phyloP scores from a whole-genome alignment of 1,284 basidiomycete genomes.

The Ceratorhiza oryzae-sativae region DNA sequence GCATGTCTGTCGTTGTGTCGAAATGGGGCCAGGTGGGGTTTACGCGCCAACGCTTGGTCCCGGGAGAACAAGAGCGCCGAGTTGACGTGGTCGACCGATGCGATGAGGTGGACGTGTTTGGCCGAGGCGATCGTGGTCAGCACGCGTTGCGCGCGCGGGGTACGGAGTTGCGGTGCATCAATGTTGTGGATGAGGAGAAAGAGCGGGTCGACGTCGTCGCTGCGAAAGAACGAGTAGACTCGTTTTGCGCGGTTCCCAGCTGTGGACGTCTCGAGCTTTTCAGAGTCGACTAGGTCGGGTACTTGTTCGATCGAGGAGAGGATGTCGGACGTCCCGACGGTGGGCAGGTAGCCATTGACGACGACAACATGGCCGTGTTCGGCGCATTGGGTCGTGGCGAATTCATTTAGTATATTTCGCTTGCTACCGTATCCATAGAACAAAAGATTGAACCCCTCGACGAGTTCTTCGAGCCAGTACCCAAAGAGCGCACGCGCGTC shows the following conservation, averaged over 20 bases:
- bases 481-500: constrained; percentile 56
- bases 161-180: constrained; percentile 75
- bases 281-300: constrained; percentile 58
- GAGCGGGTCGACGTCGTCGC: constrained; percentile 52
- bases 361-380: constrained; percentile 75
- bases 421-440: constrained; percentile 92
- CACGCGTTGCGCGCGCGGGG: constrained; percentile 64
- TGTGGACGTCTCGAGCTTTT: constrained; percentile 45
- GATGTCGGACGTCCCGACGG: constrained; percentile 73
- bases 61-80: constrained; percentile 79
- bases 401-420: constrained; percentile 71
- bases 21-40: constrained; percentile 48
- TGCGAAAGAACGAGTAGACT: constrained; percentile 66
- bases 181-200: constrained; percentile 88
- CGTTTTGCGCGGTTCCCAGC: constrained; percentile 68
- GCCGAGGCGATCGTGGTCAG: constrained; percentile 74
- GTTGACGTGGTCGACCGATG: constrained; percentile 85
- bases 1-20: too few species aligned
- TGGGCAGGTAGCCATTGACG: constrained; percentile 80
- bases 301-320: constrained; percentile 68
- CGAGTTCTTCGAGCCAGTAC: constrained; percentile 73
- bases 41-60: constrained; percentile 64
- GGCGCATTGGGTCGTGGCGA: constrained; percentile 65
- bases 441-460: constrained; percentile 83
- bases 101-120: constrained; percentile 77